Percentiles rank a stretch among this genome's conserved stretches.
phyloP scores from a whole-genome alignment of 2,329 filamentous ascomycete genomes.

The Verruconis gallopava region DNA sequence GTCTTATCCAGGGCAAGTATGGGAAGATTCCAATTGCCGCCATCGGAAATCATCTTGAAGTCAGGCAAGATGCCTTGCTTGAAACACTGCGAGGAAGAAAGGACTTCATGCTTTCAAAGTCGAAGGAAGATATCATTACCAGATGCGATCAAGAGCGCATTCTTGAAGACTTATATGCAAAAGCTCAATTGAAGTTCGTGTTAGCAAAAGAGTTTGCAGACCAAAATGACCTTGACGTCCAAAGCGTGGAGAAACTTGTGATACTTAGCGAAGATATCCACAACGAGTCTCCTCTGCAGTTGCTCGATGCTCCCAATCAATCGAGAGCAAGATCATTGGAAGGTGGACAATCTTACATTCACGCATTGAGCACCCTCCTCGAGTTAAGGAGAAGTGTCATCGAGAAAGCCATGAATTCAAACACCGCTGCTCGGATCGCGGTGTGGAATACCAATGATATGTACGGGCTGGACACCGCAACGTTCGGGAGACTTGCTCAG shows the following conservation, averaged over 20 bases:
- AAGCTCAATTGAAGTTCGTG: background rate
- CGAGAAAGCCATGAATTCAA: background rate
- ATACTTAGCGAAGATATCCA: background rate
- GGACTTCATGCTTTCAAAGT: background rate
- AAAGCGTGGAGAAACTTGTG: background rate
- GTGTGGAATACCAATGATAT: slow-evolving; percentile 1
- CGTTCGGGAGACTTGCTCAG: slow-evolving; percentile 3
- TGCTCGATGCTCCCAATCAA: background rate
- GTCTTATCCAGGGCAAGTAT: background rate
- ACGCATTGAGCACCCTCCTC: slow-evolving; percentile 3
- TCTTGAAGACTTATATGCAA: background rate
- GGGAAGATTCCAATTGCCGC: background rate
- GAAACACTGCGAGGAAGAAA: background rate
- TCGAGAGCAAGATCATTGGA: background rate
- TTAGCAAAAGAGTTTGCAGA: background rate
- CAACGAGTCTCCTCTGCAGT: slow-evolving; percentile 2
- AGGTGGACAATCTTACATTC: slow-evolving; percentile 1
- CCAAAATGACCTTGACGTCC: background rate
- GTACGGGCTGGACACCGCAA: background rate
- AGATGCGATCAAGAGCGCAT: background rate
- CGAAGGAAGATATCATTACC: background rate
- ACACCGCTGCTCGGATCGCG: background rate
- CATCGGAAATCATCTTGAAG: background rate
- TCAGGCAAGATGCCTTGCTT: background rate
- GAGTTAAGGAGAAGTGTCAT: background rate